Evolutionary conservation across 768 basidiomycete genomes (phyloP), one percentile per base, ranked within the genome.

Genomic region (Tylopilus rubrobrunneus): DNA sequence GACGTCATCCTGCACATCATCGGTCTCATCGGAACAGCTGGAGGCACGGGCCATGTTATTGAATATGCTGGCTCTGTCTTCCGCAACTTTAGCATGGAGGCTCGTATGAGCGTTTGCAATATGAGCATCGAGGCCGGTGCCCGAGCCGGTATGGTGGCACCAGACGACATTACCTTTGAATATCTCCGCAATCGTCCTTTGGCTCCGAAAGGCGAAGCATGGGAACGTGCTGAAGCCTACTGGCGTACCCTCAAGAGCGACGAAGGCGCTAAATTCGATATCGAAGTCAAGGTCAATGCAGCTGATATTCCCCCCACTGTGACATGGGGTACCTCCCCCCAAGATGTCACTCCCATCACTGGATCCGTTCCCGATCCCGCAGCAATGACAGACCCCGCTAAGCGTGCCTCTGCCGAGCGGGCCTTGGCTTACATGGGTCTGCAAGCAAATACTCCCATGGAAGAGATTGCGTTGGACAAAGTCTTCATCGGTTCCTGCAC

Each of bases 91-190:
- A 86, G 85, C 64, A 92, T 94, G 89, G 92, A 95, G 69, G 90
- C 88, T 37, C 84, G 92, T 47, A 92, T 89, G 88, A 89, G 86
- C 63, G 85, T 85, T 57, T 93, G 92, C 74, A 95, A 95, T 73
- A 94, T 95, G 92, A 93, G 91, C 55, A 94, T 95, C 65, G 92
- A 95, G 70, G 92, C 86, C 52, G 92, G 92, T 63, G 92, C 92
- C 61, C 83, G 92, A 63, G 92, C 92, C 11, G 92, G 92, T 48
- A 92, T 95, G 91, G 80, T 95, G 53, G 92, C 90, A 17, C 92
- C 92, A 1, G 92, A 95, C 66, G 86, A 93, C 27, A 75, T 85
- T 55, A 95, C 92, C 11, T 92, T 94, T 65, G 77, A 80, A 29
- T 95, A 95, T 70, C 84, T 95, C 56, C 81, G 80, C 52, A 81